These are phyloP conservation scores for Solanum commersonii DNA, from an alignment of 257 asterid species.

Conservation along the genomic window DNA sequence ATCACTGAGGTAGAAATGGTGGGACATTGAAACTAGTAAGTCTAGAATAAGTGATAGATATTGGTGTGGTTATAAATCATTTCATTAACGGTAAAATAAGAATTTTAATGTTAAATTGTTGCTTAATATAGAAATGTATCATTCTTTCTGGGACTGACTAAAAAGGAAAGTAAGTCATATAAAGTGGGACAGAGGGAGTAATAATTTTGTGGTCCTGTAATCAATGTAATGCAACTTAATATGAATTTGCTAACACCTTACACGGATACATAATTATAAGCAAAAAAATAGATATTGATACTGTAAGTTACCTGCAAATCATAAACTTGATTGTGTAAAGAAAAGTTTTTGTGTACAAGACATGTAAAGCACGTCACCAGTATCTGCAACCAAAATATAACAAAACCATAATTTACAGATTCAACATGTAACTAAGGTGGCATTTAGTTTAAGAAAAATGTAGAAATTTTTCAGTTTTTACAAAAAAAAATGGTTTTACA, in stretches of 20 bases:
- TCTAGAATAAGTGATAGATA: background rate
- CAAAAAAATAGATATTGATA: background rate
- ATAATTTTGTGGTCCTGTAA: background rate
- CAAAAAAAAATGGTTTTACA: background rate
- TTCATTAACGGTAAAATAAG: background rate
- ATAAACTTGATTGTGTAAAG: conserved; percentile 37
- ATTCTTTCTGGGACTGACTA: background rate
- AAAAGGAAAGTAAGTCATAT: background rate
- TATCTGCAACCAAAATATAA: conserved; percentile 39
- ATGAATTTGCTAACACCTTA: background rate
- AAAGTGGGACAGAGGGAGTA: background rate
- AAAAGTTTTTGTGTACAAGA: conserved; percentile 38
- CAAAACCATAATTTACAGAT: background rate
- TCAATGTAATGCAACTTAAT: background rate
- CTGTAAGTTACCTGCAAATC: conserved; percentile 42
- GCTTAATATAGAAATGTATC: background rate
- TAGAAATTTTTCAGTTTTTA: background rate
- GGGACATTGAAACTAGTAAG: no score
- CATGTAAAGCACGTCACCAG: conserved; percentile 33
- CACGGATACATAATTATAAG: background rate
- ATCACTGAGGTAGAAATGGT: no score
- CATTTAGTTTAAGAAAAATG: background rate
- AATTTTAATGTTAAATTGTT: background rate
- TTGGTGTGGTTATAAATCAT: background rate
- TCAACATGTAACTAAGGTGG: background rate